Conservation (phyloP, 176 grass and related monocot genomes). For the Tillandsia fasciculata region DNA sequence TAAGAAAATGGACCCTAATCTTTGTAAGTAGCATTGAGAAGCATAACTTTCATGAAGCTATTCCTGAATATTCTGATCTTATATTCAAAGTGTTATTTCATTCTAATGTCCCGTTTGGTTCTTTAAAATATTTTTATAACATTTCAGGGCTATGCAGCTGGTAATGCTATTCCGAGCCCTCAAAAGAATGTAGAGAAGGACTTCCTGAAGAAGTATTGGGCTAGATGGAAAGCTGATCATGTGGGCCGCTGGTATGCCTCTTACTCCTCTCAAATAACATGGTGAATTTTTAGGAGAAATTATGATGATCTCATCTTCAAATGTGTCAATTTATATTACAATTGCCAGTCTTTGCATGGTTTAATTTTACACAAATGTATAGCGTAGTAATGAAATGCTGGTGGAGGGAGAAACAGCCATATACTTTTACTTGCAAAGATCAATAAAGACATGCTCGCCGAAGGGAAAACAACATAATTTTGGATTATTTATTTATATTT, state of each 20-base stretch:
- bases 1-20: too few relatives aligned
- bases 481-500: too few relatives aligned
- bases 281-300: background rate
- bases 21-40: too few relatives aligned
- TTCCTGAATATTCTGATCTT: too few relatives aligned
- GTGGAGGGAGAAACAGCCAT: too few relatives aligned
- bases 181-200: constrained; percentile 96
- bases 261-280: constrained; percentile 16
- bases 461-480: too few relatives aligned
- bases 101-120: background rate
- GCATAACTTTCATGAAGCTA: too few relatives aligned
- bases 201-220: constrained; percentile 92
- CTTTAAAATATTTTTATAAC: constrained; percentile 13
- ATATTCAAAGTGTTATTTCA: too few relatives aligned
- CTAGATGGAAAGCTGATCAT: constrained; percentile 77
- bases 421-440: too few relatives aligned
- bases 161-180: constrained; percentile 88
- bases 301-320: background rate
- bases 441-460: too few relatives aligned
- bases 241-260: constrained; percentile 68
- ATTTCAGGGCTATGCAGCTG: constrained; percentile 82
- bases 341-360: background rate
- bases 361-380: background rate
- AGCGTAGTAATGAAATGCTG: too few relatives aligned
- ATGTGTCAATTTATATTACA: too few relatives aligned